Evolutionary conservation across 129 eudicot species (phyloP).

Genomic region (Escallonia herrerae): DNA sequence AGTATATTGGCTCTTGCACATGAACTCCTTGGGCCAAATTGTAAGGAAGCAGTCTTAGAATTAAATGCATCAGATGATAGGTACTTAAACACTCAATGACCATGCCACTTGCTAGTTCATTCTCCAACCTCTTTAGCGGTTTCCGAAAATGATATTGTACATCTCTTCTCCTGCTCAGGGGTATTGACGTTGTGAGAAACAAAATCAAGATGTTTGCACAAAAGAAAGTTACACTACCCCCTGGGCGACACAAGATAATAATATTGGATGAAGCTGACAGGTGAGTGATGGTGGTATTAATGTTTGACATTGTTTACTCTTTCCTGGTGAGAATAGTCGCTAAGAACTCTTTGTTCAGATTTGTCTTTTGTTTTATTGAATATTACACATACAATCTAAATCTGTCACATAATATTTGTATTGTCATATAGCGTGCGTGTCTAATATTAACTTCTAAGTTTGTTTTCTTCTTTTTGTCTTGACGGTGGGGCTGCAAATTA

Average conservation of each 20-base stretch:
- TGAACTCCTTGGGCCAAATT: conserved; percentile 82
- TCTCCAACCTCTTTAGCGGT: background rate
- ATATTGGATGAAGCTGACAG: conserved; percentile 96
- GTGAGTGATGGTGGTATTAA: conserved; percentile 29
- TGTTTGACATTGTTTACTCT: background rate
- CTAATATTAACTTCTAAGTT: background rate
- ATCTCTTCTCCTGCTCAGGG: conserved; percentile 29
- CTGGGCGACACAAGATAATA: conserved; percentile 84
- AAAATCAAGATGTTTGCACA: conserved; percentile 99
- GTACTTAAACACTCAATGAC: conserved; percentile 19
- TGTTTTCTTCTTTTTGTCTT: background rate
- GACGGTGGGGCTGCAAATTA: conserved; percentile 16
- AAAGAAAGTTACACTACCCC: conserved; percentile 85
- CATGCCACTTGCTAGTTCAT: background rate
- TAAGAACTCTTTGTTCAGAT: background rate
- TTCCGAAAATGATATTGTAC: background rate
- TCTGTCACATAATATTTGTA: no score
- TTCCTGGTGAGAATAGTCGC: background rate
- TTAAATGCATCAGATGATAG: conserved; percentile 98
- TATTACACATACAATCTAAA: no score
- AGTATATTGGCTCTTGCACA: conserved; percentile 97
- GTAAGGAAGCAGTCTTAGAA: conserved; percentile 91
- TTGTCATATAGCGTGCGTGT: no score
- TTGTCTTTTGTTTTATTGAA: background rate
- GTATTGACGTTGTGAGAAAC: conserved; percentile 96